phyloP scores from a whole-genome alignment of 108 stramenopile genomes.

The Nannochloropsis oceanica region DNA sequence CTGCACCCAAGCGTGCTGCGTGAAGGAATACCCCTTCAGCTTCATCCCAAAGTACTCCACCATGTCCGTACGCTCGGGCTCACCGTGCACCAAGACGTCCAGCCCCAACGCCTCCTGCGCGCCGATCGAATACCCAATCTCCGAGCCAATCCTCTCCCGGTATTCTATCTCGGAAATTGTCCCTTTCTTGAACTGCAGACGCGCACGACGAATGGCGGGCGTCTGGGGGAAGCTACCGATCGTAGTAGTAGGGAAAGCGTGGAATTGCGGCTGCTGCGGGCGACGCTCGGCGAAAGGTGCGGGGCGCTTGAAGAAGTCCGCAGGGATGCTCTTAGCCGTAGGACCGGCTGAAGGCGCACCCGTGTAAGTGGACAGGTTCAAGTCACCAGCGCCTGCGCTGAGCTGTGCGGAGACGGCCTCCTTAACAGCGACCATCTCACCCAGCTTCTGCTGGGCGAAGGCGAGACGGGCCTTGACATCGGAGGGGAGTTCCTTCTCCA shows the following conservation, averaged over 20 bases:
- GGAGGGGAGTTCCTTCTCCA: slow-evolving; percentile 28
- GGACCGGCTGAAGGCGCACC: slow-evolving; percentile 1
- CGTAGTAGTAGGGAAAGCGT: slow-evolving; percentile 52
- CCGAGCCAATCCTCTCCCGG: slow-evolving; percentile 41
- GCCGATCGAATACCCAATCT: slow-evolving; percentile 47
- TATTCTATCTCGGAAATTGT: slow-evolving; percentile 33
- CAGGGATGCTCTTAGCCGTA: not conserved
- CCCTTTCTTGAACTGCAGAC: slow-evolving; percentile 37
- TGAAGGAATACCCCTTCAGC: slow-evolving; percentile 48
- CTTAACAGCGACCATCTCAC: slow-evolving; percentile 32
- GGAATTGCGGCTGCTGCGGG: slow-evolving; percentile 34
- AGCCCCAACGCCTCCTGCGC: slow-evolving; percentile 45
- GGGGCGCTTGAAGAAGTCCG: slow-evolving; percentile 24
- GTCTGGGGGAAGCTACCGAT: slow-evolving; percentile 57
- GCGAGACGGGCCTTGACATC: slow-evolving; percentile 37
- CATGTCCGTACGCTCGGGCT: slow-evolving; percentile 59
- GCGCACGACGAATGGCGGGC: slow-evolving; percentile 38
- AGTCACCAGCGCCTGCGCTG: not conserved
- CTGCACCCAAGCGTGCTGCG: slow-evolving; percentile 53
- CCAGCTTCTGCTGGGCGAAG: slow-evolving; percentile 46
- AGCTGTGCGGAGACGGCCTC: not conserved
- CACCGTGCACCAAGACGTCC: slow-evolving; percentile 55
- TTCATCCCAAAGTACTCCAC: slow-evolving; percentile 55
- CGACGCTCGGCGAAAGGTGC: slow-evolving; percentile 37
- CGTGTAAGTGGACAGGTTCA: not conserved